Base-by-base conservation (phyloP, 1,139 yeast genomes). In the Yamadazyma oceani region DNA sequence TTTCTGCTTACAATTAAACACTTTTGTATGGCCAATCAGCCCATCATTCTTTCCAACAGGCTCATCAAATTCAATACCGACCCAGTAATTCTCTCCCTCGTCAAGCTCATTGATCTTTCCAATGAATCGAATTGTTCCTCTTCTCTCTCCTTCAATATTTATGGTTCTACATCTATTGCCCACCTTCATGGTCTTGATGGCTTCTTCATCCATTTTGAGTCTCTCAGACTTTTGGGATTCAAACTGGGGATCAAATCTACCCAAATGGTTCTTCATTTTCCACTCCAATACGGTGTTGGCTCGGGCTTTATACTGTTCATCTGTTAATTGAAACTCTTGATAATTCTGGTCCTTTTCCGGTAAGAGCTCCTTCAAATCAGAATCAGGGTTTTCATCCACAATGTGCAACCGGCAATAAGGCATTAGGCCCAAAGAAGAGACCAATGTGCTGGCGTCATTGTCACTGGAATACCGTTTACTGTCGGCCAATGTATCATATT, bases 231-330 rank as follows among this genome's bases (percentile, higher is more conserved):
- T 57, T 26, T 62, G 59, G 8, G 45, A 47, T n/a, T 58, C 57
- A 37, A 56, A 75, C 8, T 62, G 58, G 0, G 90, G 86, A 46
- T 83, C 77, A 54, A 83, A 89, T 36, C 92, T 66, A 0, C 96
- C 96, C 17, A 87, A 62, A 41, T 76, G 62, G 46, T 85, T 73
- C 29, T 70, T 63, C 42, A 73, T 71, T 59, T 89, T 89, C 95
- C 96, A 90, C 36, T 72, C 73, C 42, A 84, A 70, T 3, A 87
- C 95, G 0, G 92, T 72, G 39, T 82, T 78, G 3, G 60, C 41
- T 38, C 85, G 66, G 38, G 67, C 66, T 28, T 74, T 81, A 57
- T 90, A 90, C 32, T 82, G 88, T 36, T 74, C 81, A 34, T 82
- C 87, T 3, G 81, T 64, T 57, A 87, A 64, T 12, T 11, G 4